Conservation (phyloP, 1,139 yeast genomes). For the Taphrina sp. region DNA sequence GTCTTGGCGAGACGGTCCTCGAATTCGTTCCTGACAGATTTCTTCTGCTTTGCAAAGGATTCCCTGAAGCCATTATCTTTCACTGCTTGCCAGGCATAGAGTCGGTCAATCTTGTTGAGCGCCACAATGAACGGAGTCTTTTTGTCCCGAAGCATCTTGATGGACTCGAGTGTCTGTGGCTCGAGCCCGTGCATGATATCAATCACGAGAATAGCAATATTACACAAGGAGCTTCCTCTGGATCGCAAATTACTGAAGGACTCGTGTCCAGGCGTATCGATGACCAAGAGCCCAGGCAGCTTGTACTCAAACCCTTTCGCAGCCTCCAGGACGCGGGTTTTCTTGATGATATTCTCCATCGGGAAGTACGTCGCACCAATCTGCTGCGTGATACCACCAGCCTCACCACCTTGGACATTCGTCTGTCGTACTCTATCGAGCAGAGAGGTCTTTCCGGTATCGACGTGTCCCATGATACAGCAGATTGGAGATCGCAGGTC, state of each 20-base stretch:
- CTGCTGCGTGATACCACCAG: conserved; percentile 99
- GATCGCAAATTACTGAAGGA: conserved; percentile 95
- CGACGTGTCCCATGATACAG: conserved; percentile 98
- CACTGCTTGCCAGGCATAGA: conserved; percentile 85
- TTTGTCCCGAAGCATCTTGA: conserved; percentile 85
- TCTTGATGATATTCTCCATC: conserved; percentile 83
- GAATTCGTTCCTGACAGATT: conserved; percentile 87
- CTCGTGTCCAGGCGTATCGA: conserved; percentile 99
- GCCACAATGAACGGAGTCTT: conserved; percentile 98
- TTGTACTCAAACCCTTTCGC: conserved; percentile 78
- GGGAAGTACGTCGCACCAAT: conserved; percentile 99
- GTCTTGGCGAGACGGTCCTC: conserved; percentile 82
- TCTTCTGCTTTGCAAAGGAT: conserved; percentile 75
- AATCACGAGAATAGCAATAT: conserved; percentile 95
- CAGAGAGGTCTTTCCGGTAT: conserved; percentile 97
- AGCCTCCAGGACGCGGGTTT: conserved; percentile 86
- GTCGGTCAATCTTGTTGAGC: conserved; percentile 91
- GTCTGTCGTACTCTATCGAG: conserved; percentile 97
- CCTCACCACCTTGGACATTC: conserved; percentile 99
- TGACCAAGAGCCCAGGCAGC: conserved; percentile 93
- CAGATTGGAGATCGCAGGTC: conserved; percentile 96
- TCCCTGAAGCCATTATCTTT: conserved; percentile 97
- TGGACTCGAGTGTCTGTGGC: conserved; percentile 94
- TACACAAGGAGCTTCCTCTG: conserved; percentile 98
- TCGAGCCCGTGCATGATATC: conserved; percentile 99